Conservation (phyloP, 2,329 filamentous ascomycete species). For the Colletotrichum zoysiae region DNA sequence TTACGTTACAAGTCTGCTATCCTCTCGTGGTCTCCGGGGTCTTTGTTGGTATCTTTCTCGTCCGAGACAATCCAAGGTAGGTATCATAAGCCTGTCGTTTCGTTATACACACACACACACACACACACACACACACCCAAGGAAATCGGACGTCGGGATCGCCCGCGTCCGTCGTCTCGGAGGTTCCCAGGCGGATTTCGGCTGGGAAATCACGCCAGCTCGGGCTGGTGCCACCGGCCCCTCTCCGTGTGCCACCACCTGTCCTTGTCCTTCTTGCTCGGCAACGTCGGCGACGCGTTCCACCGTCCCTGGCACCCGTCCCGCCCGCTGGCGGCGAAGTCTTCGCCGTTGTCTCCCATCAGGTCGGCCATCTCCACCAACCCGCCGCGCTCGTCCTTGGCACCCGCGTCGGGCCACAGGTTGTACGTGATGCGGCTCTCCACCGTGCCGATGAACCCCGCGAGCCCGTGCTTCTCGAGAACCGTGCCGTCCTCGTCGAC, state of each 20-base stretch:
- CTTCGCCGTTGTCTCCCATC: slow-evolving; percentile 58
- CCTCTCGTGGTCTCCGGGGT: background rate
- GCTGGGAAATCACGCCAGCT: slow-evolving; percentile 34
- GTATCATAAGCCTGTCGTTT: slow-evolving; percentile 24
- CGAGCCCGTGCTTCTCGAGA: slow-evolving; percentile 66
- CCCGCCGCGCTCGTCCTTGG: slow-evolving; percentile 67
- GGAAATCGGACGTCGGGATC: background rate
- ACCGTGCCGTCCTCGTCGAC: slow-evolving; percentile 64
- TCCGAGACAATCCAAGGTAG: slow-evolving; percentile 14
- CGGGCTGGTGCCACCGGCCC: slow-evolving; percentile 56
- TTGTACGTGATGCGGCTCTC: slow-evolving; percentile 71
- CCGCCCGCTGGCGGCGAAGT: slow-evolving; percentile 52
- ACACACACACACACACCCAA: no score
- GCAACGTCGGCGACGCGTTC: slow-evolving; percentile 55
- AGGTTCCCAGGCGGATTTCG: background rate
- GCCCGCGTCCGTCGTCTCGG: background rate
- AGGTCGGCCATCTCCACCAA: slow-evolving; percentile 66
- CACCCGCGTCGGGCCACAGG: slow-evolving; percentile 69
- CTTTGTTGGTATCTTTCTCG: slow-evolving; percentile 28
- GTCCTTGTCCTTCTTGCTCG: slow-evolving; percentile 63
- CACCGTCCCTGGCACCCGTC: slow-evolving; percentile 62
- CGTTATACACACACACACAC: slow-evolving; percentile 6
- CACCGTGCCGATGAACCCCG: slow-evolving; percentile 71
- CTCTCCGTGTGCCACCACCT: slow-evolving; percentile 65
- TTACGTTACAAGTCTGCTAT: slow-evolving; percentile 12